These are phyloP conservation scores for Lentinula edodes DNA, from an alignment of 768 basidiomycete genomes.

Conservation along the genomic window DNA sequence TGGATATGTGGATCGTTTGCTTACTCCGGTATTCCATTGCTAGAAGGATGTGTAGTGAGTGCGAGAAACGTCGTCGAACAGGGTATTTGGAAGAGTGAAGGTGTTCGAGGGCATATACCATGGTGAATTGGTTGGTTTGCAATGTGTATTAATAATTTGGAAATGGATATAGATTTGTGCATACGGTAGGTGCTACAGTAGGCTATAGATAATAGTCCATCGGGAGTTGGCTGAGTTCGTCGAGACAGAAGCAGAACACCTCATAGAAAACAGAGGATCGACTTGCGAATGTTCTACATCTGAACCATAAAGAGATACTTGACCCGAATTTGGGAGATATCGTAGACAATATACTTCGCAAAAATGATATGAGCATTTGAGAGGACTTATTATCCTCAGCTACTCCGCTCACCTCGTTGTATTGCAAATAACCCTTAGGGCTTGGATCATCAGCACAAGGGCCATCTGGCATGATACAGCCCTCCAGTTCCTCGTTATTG, in stretches of 20 bases:
- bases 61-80: slow-evolving; percentile 52
- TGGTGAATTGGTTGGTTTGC: neutral
- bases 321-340: slow-evolving; percentile 50
- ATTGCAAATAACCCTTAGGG: slow-evolving; percentile 31
- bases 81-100: slow-evolving; percentile 33
- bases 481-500: slow-evolving; percentile 41
- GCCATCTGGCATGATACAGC: slow-evolving; percentile 59
- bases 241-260: too few relatives aligned
- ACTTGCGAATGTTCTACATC: slow-evolving; percentile 21
- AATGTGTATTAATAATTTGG: neutral
- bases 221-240: too few relatives aligned
- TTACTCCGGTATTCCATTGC: slow-evolving; percentile 64
- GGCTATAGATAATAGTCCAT: too few relatives aligned
- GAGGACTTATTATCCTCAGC: slow-evolving; percentile 7
- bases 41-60: slow-evolving; percentile 77
- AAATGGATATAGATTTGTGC: too few relatives aligned
- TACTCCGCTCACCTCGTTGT: slow-evolving; percentile 45
- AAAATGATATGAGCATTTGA: neutral
- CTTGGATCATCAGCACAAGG: slow-evolving; percentile 25
- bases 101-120: slow-evolving; percentile 6
- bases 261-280: too few relatives aligned
- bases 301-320: slow-evolving; percentile 55
- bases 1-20: slow-evolving; percentile 76
- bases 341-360: slow-evolving; percentile 58
- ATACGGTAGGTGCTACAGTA: too few relatives aligned